These are phyloP conservation scores for Inga leiocalycina DNA, from an alignment of 306 rosid genomes.

Conservation along the genomic window DNA sequence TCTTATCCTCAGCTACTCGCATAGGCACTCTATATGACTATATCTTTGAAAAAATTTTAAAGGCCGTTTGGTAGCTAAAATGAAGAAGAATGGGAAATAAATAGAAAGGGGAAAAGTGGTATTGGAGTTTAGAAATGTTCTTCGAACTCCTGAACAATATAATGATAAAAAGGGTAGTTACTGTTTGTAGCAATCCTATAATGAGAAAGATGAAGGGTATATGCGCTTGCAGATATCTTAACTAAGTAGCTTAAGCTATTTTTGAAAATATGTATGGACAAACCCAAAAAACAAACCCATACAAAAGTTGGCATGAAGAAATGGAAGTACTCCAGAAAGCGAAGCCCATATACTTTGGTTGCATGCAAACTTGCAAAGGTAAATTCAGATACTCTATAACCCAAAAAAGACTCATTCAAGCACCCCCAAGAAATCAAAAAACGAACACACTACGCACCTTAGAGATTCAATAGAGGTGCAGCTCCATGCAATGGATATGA, in stretches of 20 bases:
- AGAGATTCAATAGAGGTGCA: slow-evolving; percentile 71
- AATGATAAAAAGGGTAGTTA: too few relatives aligned
- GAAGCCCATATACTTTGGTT: not conserved
- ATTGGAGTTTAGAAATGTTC: too few relatives aligned
- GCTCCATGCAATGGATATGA: slow-evolving; percentile 56
- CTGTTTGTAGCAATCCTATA: too few relatives aligned
- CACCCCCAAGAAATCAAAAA: not conserved
- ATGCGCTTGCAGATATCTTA: too few relatives aligned
- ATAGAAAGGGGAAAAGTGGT: not conserved
- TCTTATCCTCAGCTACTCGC: not conserved
- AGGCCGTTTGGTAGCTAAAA: not conserved
- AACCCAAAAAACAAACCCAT: not conserved
- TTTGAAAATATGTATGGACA: not conserved
- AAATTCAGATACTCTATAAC: slow-evolving; percentile 8
- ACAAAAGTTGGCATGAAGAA: not conserved
- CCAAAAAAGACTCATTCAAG: not conserved
- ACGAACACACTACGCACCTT: slow-evolving; percentile 60
- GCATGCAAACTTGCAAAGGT: slow-evolving; percentile 37
- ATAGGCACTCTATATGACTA: not conserved
- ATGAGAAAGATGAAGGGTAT: too few relatives aligned
- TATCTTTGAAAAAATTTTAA: not conserved
- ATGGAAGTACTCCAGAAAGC: not conserved
- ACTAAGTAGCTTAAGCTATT: not conserved
- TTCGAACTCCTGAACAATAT: too few relatives aligned
- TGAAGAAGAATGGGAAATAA: not conserved